phyloP scores from a whole-genome alignment of 1,139 yeast genomes.

The Kurtzmaniella quercitrusa region DNA sequence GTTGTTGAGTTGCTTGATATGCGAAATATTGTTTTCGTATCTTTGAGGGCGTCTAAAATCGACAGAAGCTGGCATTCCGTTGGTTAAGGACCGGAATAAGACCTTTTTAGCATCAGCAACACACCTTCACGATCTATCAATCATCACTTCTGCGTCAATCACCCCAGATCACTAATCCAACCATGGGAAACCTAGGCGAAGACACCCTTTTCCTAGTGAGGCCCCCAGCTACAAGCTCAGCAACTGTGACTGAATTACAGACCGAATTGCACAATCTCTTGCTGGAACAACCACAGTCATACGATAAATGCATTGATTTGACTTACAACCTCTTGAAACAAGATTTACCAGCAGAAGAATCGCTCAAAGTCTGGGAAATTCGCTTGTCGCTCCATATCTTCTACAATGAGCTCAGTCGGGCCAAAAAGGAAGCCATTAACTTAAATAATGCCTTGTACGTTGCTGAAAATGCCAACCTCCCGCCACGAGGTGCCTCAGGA shows the following conservation, averaged over 20 bases:
- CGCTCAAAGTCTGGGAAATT: slow-evolving; percentile 34
- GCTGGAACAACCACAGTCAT: neutral
- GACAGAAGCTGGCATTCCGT: too few relatives aligned
- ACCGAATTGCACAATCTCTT: neutral
- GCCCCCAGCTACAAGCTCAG: neutral
- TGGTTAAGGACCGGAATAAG: too few relatives aligned
- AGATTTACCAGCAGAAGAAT: slow-evolving; percentile 8
- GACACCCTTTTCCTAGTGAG: too few relatives aligned
- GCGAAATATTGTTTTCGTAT: too few relatives aligned
- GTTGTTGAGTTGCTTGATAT: too few relatives aligned
- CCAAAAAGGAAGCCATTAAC: slow-evolving; percentile 36
- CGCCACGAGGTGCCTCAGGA: slow-evolving; percentile 1
- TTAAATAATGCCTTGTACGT: slow-evolving; percentile 35
- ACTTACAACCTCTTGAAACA: slow-evolving; percentile 15
- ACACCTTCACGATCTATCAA: too few relatives aligned
- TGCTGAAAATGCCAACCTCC: slow-evolving; percentile 22
- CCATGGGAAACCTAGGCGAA: too few relatives aligned
- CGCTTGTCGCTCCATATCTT: slow-evolving; percentile 30
- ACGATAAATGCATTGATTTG: slow-evolving; percentile 10
- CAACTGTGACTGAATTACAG: neutral
- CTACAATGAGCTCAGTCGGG: slow-evolving; percentile 24
- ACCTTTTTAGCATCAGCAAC: too few relatives aligned
- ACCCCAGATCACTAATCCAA: too few relatives aligned
- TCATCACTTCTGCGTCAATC: too few relatives aligned
- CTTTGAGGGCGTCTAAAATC: too few relatives aligned